Evolutionary conservation across 148 eudicot genomes (phyloP).

Genomic region (Dianthus caryophyllus): DNA sequence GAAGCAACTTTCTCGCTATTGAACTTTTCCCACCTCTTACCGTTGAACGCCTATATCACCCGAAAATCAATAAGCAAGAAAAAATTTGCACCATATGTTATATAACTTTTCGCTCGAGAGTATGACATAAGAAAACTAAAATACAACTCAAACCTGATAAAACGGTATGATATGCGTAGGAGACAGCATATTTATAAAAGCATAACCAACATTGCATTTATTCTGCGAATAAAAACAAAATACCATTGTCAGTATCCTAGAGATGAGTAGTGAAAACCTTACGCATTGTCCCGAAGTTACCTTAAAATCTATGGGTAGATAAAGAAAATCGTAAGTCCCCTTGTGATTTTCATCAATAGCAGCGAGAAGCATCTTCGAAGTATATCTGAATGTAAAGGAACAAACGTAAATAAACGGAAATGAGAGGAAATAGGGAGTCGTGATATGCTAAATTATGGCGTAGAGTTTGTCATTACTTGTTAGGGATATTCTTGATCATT

Average conservation of each 20-base stretch:
- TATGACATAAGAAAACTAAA: not conserved
- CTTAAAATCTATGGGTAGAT: constrained; percentile 95
- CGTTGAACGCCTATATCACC: constrained; percentile 62
- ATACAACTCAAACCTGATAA: constrained; percentile 47
- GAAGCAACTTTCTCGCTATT: constrained; percentile 92
- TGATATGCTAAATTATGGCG: not conserved
- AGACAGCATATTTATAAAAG: constrained; percentile 88
- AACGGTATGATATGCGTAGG: constrained; percentile 76
- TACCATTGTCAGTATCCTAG: constrained; percentile 1
- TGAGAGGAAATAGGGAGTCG: not conserved
- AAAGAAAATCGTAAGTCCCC: constrained; percentile 85
- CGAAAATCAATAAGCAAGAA: not conserved
- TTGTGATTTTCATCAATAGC: constrained; percentile 82
- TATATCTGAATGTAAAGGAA: constrained; percentile 55
- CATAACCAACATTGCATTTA: constrained; percentile 96
- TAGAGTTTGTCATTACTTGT: constrained; percentile 47
- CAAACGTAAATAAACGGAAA: constrained; percentile 6
- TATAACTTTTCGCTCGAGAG: not conserved
- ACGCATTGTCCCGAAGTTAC: constrained; percentile 27
- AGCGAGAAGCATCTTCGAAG: constrained; percentile 91
- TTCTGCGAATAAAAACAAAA: constrained; percentile 54
- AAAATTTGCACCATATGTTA: not conserved
- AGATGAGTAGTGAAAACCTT: constrained; percentile 1
- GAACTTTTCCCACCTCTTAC: constrained; percentile 94
- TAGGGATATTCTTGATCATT: constrained; percentile 95